phyloP scores from a whole-genome alignment of 2,329 filamentous ascomycete genomes.

The Colletotrichum horii region DNA sequence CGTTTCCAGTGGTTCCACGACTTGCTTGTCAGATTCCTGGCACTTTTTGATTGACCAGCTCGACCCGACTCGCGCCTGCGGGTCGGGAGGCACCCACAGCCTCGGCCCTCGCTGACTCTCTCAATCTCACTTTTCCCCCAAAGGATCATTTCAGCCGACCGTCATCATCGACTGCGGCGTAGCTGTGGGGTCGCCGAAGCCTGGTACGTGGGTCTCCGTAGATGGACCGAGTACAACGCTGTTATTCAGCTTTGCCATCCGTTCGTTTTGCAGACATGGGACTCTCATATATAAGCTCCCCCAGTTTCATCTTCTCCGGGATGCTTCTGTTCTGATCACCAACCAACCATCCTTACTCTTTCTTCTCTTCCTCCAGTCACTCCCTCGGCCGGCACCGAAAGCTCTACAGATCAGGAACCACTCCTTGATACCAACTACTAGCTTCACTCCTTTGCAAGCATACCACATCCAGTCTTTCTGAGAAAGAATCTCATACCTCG shows the following conservation, averaged over 20 bases:
- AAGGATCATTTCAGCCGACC: not conserved
- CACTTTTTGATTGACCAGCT: conserved; percentile 11
- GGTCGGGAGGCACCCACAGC: not conserved
- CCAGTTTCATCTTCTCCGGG: not conserved
- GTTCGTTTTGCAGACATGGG: not conserved
- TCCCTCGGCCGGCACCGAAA: conserved; percentile 21
- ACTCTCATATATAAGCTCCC: conserved; percentile 17
- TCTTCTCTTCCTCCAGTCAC: not conserved
- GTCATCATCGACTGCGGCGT: not conserved
- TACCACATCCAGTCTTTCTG: conserved; percentile 2
- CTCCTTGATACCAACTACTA: conserved; percentile 7
- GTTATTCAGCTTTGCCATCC: conserved; percentile 1
- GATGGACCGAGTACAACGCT: conserved; percentile 12
- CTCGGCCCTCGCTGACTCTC: not conserved
- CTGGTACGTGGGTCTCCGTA: conserved; percentile 12
- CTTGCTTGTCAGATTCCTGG: conserved; percentile 17
- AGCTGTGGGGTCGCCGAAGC: not conserved
- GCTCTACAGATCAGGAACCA: conserved; percentile 16
- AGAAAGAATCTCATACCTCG: not conserved
- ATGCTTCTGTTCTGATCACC: not conserved
- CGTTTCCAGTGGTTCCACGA: conserved; percentile 7
- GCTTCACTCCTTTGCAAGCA: conserved; percentile 21
- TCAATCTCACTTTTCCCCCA: not conserved
- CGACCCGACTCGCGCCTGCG: not conserved
- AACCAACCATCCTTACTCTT: conserved; percentile 16